Base-by-base conservation (phyloP, 805 yeast genomes). In the Starmerella bacillaris region DNA sequence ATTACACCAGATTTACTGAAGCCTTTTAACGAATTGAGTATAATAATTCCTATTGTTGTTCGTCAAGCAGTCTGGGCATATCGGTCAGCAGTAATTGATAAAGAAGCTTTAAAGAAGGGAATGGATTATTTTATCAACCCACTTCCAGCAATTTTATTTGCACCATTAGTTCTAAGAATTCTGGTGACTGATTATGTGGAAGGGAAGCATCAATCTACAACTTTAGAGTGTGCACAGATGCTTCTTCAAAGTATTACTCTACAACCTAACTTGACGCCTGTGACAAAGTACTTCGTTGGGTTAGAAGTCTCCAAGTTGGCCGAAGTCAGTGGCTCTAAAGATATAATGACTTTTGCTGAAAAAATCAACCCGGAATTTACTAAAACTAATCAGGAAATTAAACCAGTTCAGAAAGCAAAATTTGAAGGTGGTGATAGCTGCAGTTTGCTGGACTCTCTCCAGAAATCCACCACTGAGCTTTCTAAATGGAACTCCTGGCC, bases 91-190 rank as follows among this genome's bases (percentile, higher is more conserved):
- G 55, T 69, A 11, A 61, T 79, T 3, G 75, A 72, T 43, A 51
- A 65, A 7, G 74, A 72, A 3, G 65, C 71, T 4, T 59, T 82
- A 27, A 65, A 64, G 32, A 78, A 78, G 37, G 95, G 94, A 0
- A 60, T 86, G 24, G 95, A 84, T 48, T 82, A 84, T 48, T 77
- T 86, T 45, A 61, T 78, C 30, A 94, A 84, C 48, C 77, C 80
- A 2, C 78, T 79, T 42, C 60, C 86, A 43, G 60, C 78, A 2
- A 60, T 67, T 5, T 66, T 74, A 9, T 49, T 72, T 22, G 56
- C 68, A 4, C 67, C 69, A n/a, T 35, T 42, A n/a, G 65, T 72
- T 2, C 48, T 70, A 52, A 68, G 46, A 44, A 76, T 65, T 68
- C 56, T 57, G 18, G 59, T 59, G 32, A 54, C 60, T 17, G 61